Conservation (phyloP, 106 monocot species). For the Acanthochlamys bracteata region DNA sequence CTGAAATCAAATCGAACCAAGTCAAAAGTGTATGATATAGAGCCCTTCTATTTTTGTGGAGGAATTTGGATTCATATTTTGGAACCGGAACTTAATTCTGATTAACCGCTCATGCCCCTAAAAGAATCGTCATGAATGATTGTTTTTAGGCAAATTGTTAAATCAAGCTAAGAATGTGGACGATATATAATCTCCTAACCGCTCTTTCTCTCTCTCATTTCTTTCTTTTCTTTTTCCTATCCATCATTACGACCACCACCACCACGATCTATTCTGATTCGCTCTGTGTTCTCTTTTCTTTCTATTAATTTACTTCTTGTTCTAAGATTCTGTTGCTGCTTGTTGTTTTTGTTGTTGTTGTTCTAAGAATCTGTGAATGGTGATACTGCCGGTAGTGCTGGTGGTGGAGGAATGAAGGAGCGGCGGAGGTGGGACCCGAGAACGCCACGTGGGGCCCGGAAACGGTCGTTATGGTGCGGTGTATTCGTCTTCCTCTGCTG, state of each 20-base stretch:
- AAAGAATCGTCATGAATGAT: too few relatives aligned
- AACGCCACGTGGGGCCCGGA: background rate
- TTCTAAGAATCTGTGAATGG: background rate
- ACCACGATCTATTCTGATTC: too few relatives aligned
- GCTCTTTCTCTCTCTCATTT: background rate
- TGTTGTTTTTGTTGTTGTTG: background rate
- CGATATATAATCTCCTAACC: background rate
- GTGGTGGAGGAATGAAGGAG: background rate
- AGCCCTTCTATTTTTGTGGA: too few relatives aligned
- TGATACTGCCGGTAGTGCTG: background rate
- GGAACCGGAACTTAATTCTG: too few relatives aligned
- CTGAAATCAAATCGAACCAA: too few relatives aligned
- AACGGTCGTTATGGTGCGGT: constrained; percentile 5
- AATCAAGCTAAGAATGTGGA: background rate
- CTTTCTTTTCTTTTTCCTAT: too few relatives aligned
- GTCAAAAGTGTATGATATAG: too few relatives aligned
- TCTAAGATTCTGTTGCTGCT: background rate
- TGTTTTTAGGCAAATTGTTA: too few relatives aligned
- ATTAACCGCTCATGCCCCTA: too few relatives aligned
- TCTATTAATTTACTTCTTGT: background rate
- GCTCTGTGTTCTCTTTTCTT: too few relatives aligned
- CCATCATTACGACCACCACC: too few relatives aligned
- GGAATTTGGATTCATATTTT: too few relatives aligned
- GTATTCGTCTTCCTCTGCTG: constrained; percentile 16
- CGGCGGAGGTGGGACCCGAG: background rate